Conservation (phyloP, 2,329 filamentous ascomycete species). For the Diaporthe caulivora region DNA sequence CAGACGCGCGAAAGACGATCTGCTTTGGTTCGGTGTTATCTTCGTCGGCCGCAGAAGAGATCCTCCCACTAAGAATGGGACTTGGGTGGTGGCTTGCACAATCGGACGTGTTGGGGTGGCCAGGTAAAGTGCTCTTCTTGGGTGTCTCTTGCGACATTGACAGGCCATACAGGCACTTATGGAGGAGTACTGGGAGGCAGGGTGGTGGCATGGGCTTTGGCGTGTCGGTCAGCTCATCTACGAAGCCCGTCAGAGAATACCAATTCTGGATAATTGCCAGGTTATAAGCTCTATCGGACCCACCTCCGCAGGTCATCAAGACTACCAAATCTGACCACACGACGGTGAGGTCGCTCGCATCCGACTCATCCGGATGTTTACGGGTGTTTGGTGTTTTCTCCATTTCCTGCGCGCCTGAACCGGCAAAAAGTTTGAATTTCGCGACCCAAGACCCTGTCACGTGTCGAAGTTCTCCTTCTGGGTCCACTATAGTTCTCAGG, state of each 20-base stretch:
- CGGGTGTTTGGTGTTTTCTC: neutral
- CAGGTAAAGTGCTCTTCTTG: neutral
- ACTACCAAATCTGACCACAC: neutral
- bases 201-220: neutral
- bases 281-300: neutral
- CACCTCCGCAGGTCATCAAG: neutral
- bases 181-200: neutral
- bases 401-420: neutral
- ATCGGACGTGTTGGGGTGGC: neutral
- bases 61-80: neutral
- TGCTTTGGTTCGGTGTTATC: neutral
- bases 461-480: neutral
- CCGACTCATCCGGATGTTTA: neutral
- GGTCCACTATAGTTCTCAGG: neutral
- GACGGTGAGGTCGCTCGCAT: neutral
- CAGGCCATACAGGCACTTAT: neutral
- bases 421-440: neutral
- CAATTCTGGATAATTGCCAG: constrained; percentile 1
- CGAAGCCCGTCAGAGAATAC: neutral
- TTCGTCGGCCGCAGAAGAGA: neutral
- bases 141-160: neutral
- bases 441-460: neutral
- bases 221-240: neutral
- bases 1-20: neutral
- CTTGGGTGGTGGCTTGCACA: neutral